These are phyloP conservation scores for Paraphoma sp. DNA, from an alignment of 2,329 filamentous ascomycete genomes.

Conservation along the genomic window DNA sequence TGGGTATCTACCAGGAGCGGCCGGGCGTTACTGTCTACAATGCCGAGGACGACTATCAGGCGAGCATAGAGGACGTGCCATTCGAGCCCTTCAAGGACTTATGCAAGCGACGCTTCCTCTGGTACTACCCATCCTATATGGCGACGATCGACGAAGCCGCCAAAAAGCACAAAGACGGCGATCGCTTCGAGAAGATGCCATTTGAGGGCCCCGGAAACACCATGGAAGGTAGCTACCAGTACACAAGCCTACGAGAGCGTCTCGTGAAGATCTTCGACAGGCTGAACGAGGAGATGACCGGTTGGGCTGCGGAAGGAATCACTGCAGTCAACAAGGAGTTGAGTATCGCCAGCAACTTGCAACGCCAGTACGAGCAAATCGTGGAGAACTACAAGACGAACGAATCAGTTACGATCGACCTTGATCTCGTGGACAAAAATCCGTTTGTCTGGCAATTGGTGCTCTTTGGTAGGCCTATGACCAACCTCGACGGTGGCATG, in stretches of 20 bases:
- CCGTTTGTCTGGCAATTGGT: constrained; percentile 89
- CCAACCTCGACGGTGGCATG: constrained; percentile 85
- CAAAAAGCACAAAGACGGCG: constrained; percentile 67
- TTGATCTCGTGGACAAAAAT: constrained; percentile 79
- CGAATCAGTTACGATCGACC: constrained; percentile 73
- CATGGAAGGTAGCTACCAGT: constrained; percentile 89
- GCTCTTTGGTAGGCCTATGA: constrained; percentile 91
- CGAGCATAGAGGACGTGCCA: constrained; percentile 59
- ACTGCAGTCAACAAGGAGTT: constrained; percentile 68
- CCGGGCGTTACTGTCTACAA: constrained; percentile 54
- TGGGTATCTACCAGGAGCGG: constrained; percentile 64
- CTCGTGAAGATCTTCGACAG: constrained; percentile 71
- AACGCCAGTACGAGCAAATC: constrained; percentile 84
- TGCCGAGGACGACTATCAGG: constrained; percentile 57
- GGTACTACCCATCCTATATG: constrained; percentile 93
- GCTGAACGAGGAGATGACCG: constrained; percentile 73
- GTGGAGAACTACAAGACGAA: constrained; percentile 75
- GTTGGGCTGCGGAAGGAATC: constrained; percentile 75
- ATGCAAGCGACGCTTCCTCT: constrained; percentile 89
- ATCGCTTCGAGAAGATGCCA: constrained; percentile 79
- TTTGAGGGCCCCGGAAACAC: constrained; percentile 80
- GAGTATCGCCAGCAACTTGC: constrained; percentile 80
- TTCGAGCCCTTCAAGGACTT: constrained; percentile 91
- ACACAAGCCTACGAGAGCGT: constrained; percentile 73
- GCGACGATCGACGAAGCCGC: constrained; percentile 70